Evolutionary conservation across 768 basidiomycete species (phyloP).

Genomic region (Fomitopsis serialis): DNA sequence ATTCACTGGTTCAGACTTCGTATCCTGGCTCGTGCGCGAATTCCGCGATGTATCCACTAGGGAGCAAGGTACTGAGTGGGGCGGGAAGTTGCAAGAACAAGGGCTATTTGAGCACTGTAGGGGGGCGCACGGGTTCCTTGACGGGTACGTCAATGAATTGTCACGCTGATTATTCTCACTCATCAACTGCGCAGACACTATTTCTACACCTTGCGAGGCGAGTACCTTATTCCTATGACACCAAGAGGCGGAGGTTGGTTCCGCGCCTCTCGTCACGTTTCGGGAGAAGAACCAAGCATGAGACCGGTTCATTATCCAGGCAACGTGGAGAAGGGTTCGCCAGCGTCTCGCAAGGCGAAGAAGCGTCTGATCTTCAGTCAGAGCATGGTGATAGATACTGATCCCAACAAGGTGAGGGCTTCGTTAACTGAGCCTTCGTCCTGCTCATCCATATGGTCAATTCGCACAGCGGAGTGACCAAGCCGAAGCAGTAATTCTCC

Average conservation of each 20-base stretch:
- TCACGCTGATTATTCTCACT: slow-evolving; percentile 2
- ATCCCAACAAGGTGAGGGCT: slow-evolving; percentile 57
- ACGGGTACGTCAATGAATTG: slow-evolving; percentile 67
- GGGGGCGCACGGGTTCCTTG: slow-evolving; percentile 76
- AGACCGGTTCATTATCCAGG: slow-evolving; percentile 7
- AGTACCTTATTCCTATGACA: slow-evolving; percentile 66
- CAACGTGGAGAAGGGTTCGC: neutral
- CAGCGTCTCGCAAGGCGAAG: slow-evolving; percentile 34
- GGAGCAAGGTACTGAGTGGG: slow-evolving; percentile 77
- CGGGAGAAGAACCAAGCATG: slow-evolving; percentile 31
- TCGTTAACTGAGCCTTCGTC: neutral
- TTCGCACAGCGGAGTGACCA: slow-evolving; percentile 66
- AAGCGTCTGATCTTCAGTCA: slow-evolving; percentile 76
- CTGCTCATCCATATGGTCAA: neutral
- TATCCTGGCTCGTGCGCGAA: slow-evolving; percentile 88
- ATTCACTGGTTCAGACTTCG: slow-evolving; percentile 86
- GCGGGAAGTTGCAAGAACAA: slow-evolving; percentile 66
- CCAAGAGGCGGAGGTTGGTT: slow-evolving; percentile 64
- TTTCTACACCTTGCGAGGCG: slow-evolving; percentile 79
- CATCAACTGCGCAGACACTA: slow-evolving; percentile 55
- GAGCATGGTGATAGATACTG: slow-evolving; percentile 87
- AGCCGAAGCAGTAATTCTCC: slow-evolving; percentile 82
- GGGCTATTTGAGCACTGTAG: slow-evolving; percentile 85
- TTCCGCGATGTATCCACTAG: slow-evolving; percentile 85
- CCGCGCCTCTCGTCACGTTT: slow-evolving; percentile 39